These are phyloP conservation scores for Malus asiatica DNA, from an alignment of 306 rosid genomes.

Conservation along the genomic window DNA sequence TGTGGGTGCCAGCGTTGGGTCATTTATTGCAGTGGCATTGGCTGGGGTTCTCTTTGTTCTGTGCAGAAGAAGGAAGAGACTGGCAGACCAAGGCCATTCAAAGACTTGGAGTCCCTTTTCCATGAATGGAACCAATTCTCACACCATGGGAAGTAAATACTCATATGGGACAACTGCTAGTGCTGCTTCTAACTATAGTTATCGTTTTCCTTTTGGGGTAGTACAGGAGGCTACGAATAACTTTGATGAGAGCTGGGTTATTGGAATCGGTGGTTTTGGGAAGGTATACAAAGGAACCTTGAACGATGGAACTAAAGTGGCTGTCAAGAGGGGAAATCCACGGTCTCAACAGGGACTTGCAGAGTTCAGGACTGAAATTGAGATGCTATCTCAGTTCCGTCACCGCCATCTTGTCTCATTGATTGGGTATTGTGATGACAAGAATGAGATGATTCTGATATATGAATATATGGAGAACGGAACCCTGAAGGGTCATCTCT, in stretches of 20 bases:
- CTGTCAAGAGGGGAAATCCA: conserved; percentile 86
- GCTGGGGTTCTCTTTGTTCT: conserved; percentile 34
- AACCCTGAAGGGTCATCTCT: conserved; percentile 81
- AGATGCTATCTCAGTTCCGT: conserved; percentile 85
- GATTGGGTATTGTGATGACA: conserved; percentile 86
- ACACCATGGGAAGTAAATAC: conserved; percentile 74
- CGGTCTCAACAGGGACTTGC: conserved; percentile 77
- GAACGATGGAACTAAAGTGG: conserved; percentile 71
- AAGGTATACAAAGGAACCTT: conserved; percentile 77
- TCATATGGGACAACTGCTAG: conserved; percentile 59
- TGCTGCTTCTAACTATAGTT: conserved; percentile 48
- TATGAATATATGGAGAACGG: conserved; percentile 94
- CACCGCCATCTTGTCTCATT: conserved; percentile 88
- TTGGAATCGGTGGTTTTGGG: conserved; percentile 81
- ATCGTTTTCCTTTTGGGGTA: conserved; percentile 55
- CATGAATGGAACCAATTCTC: conserved; percentile 51
- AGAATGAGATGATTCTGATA: conserved; percentile 79
- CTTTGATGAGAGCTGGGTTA: conserved; percentile 76
- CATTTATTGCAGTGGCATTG: conserved; percentile 35
- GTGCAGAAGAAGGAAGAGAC: conserved; percentile 43
- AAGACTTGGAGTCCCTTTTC: conserved; percentile 74
- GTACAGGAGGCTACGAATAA: conserved; percentile 74
- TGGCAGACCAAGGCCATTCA: conserved; percentile 41
- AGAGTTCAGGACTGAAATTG: conserved; percentile 81
- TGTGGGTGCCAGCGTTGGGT: conserved; percentile 55